Base-by-base conservation (phyloP, 208 protist genomes). In the Leishmania gerbilli region DNA sequence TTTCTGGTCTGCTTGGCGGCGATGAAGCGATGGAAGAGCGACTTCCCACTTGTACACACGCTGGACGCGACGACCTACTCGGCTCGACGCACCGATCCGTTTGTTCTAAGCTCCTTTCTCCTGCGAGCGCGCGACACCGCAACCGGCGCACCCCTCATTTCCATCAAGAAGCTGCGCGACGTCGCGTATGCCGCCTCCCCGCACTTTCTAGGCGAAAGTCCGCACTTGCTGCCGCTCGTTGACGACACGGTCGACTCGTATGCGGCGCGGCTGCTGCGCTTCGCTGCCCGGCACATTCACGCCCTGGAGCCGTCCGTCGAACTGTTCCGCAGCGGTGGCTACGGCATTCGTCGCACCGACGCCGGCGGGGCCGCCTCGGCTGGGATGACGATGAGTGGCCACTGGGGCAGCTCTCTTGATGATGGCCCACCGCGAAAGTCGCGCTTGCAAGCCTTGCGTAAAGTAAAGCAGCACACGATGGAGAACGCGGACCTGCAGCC, bases 401-500 rank as follows among this genome's bases (percentile, higher is more conserved):
- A n/a, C 2, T 17, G 77, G 15, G 40, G 51, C 8, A 37, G 24
- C 60, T 49, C 84, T 1, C 49, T 87, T 17, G 75, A 87, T 67
- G 85, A 87, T 62, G 80, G 75, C 40, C 76, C 74, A n/a, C 51
- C 75, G 21, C 82, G 83, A 3, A 40, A 77, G n/a, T 80, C 71
- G 6, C 77, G 80, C 13, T 45, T 95, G 68, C 79, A 71, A 1
- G 49, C 60, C 31, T 83, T 95, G 71, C 91, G 93, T 24, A 27
- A 62, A 3, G 81, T 69, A 21, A 82, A 90, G 69, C 86, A 89
- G 81, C 71, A 77, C 21, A 53, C 71, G 42, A 74, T 94, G 71
- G 88, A 95, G 47, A 82, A 81, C 31, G 74, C 85, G n/a, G 81
- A 93, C 45, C 79, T 93, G 13, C 76, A 81, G 42, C 90, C 92